Conservation (phyloP, 108 stramenopile species). For the Schizochytrium sp. region DNA sequence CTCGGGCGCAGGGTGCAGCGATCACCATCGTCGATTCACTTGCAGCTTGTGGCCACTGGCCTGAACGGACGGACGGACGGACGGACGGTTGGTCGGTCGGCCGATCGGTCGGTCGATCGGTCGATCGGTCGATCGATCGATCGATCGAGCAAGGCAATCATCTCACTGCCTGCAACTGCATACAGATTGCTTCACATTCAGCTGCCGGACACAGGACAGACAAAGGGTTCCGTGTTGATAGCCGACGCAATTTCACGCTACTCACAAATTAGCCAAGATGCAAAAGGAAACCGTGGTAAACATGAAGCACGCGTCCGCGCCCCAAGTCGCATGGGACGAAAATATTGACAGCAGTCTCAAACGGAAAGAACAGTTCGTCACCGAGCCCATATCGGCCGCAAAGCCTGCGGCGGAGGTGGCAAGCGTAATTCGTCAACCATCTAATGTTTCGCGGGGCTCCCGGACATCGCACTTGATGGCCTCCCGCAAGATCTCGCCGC, state of each 20-base stretch:
- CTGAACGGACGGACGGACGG: too few species aligned
- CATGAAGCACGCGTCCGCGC: background rate
- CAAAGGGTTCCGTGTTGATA: background rate
- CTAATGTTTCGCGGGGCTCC: background rate
- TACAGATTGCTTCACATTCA: background rate
- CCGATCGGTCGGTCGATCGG: too few species aligned
- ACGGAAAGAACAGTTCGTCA: too few species aligned
- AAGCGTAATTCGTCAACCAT: background rate
- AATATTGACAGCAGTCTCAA: background rate
- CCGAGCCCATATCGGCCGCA: too few species aligned
- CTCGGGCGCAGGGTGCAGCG: too few species aligned
- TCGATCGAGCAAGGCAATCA: too few species aligned
- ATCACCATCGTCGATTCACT: too few species aligned
- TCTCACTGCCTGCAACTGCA: too few species aligned
- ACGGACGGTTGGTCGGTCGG: too few species aligned
- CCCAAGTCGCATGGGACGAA: background rate
- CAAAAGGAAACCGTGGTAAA: background rate
- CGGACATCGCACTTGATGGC: background rate
- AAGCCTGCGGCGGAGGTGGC: background rate
- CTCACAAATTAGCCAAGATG: background rate
- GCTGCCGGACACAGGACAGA: background rate
- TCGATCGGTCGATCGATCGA: too few species aligned
- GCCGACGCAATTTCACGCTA: background rate
- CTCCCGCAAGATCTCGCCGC: background rate
- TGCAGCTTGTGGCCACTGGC: too few species aligned